Base-by-base conservation (phyloP, 495 filamentous ascomycete genomes). In the Barbatosphaeria neglecta region DNA sequence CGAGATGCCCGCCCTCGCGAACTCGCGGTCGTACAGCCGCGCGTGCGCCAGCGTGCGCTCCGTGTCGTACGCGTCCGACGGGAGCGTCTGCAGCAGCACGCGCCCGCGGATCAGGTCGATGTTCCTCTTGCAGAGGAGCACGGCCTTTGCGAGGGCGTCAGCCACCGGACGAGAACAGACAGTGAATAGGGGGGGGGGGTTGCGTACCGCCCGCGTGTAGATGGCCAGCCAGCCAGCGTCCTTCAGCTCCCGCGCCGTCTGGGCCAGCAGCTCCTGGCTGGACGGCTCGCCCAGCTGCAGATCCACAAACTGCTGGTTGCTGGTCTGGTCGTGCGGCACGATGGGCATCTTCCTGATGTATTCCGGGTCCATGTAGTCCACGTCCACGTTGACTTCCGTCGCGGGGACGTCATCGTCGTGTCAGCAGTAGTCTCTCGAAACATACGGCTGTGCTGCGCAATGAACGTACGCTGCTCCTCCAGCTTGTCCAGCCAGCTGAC, bases 281-380 rank as follows among this genome's bases (percentile, higher is more conserved):
- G 55, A 55, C 16, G 58, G 58, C 25, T 61, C 50, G 41, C 48
- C 50, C 46, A 71, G 55, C 44, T 67, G 63, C 28, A 59, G 60
- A 45, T 67, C 58, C 22, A 69, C 67, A 54, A 44, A 58, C 19
- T 63, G 51, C 46, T 72, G 66, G 50, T 70, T 72, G 48, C 67
- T 72, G 15, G 68, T 72, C 61, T 63, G 58, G 47, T 68, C 64
- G 47, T 70, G 60, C 19, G 63, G 64, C 19, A 35, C 31, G 6
- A 35, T 35, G 6, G 31, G 31, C 31, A 35, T 11, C 31, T 35
- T 35, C 31, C 16, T 35, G 13, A 60, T 64, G 49, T 61, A 64
- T 16, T 56, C 54, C 3, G 66, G 65, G 25, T 64, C 62, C 65
- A 68, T 69, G 51, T 57, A 68, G 49, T 67, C 65, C 22, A 69